Evolutionary conservation across 495 filamentous ascomycete genomes (phyloP).

Genomic region (Penicillium silybi): DNA sequence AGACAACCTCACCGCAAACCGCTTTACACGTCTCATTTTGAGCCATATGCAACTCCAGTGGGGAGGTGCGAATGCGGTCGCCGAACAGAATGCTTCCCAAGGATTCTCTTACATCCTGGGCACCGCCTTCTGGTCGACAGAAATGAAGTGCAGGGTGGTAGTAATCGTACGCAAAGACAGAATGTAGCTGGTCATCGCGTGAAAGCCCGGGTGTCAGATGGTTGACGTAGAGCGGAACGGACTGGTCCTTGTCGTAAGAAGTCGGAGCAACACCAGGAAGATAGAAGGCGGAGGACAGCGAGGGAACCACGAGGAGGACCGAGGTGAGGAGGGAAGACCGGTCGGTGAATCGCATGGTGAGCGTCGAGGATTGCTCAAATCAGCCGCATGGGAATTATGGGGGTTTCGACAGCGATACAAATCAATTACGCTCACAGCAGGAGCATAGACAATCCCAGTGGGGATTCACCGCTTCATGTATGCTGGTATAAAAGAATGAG

Average conservation of each 20-base stretch:
- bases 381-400: constrained; percentile 7
- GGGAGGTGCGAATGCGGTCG: constrained; percentile 89
- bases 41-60: constrained; percentile 81
- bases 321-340: constrained; percentile 26
- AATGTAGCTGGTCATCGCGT: constrained; percentile 73
- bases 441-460: not conserved
- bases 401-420: not conserved
- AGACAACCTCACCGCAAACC: constrained; percentile 62
- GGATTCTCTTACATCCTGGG: constrained; percentile 75
- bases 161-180: constrained; percentile 93
- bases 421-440: not conserved
- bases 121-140: constrained; percentile 72
- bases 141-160: constrained; percentile 85
- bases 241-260: constrained; percentile 70
- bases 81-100: constrained; percentile 95
- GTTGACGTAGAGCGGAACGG: constrained; percentile 90
- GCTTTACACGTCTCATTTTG: constrained; percentile 81
- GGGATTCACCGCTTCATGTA: not conserved
- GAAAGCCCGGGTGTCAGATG: constrained; percentile 81
- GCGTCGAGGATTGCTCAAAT: constrained; percentile 13
- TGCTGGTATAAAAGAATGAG: not conserved
- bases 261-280: constrained; percentile 95
- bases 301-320: constrained; percentile 32
- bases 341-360: constrained; percentile 40
- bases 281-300: constrained; percentile 77